Base-by-base conservation (phyloP, 208 protist genomes). In the Trypanosoma scelopori region DNA sequence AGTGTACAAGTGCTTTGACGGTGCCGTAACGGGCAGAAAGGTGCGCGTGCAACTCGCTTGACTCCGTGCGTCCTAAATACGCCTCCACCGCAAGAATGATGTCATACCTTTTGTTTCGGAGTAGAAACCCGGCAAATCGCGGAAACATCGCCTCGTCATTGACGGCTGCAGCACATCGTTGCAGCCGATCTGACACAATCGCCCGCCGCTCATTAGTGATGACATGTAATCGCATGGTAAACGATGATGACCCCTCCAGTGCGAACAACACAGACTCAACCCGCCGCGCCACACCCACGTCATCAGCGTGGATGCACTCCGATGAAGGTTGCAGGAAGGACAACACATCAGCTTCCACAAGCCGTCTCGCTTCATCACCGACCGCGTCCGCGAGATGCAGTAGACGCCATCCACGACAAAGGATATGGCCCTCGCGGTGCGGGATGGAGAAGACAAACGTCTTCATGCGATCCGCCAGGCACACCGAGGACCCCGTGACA, bases 391-490 rank as follows among this genome's bases (percentile, higher is more conserved):
- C 27, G 28, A 63, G 39, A 52, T 89, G 84, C 43, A 94, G 79
- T 56, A 91, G 68, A 4, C 67, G 55, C 85, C 88, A 94, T 18
- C 76, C 88, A 15, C 88, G 78, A 58, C 88, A 94, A 28, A 94
- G 68, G 37, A 85, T 65, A 35, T 66, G 65, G 23, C 85, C 88
- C 51, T 94, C 84, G 39, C 71, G 65, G 69, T 94, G 88, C 1
- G 77, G 65, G 56, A 87, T 78, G 27, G 76, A 79, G 53, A 94
- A 70, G 15, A 81, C 51, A 72, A 88, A 91, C 35, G 75, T 82
- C 68, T 91, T 94, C 46, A 81, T 45, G 18, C 69, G 68, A 37
- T 69, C 74, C 9, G 71, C 55, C 15, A 82, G 62, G 28, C 71
- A 32, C 41, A 5, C 23, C 12, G 50, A n/a, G 5, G 37, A 27